These are phyloP conservation scores for Boletus albobrunnescens DNA, from an alignment of 1,284 basidiomycete genomes.

Conservation along the genomic window DNA sequence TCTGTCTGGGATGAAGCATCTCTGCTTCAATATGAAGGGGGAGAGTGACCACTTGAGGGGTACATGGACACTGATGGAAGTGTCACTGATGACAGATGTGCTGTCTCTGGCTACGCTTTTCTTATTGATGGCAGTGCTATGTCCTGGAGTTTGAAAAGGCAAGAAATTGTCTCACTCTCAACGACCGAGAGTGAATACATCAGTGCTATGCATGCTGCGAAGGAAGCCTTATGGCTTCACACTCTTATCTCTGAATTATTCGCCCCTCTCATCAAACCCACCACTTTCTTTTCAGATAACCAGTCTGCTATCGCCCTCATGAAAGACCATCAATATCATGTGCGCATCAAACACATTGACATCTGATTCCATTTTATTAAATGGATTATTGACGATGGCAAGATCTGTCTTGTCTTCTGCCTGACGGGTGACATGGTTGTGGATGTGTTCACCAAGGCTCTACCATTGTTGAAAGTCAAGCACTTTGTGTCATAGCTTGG, in stretches of 20 bases:
- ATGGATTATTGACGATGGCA: background rate
- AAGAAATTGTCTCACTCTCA: background rate
- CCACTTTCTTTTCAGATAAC: background rate
- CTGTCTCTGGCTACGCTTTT: background rate
- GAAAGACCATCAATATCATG: background rate
- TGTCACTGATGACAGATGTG: background rate
- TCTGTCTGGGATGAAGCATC: no score
- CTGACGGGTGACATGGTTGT: background rate
- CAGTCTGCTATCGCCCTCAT: background rate
- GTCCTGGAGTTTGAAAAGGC: background rate
- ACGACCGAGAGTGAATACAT: background rate
- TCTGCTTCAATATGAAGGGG: no score
- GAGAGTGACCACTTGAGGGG: background rate
- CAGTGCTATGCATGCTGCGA: background rate
- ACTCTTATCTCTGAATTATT: background rate
- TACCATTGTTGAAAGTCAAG: background rate
- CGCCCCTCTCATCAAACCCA: background rate
- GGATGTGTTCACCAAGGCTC: background rate
- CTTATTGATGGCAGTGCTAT: background rate
- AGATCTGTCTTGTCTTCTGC: background rate
- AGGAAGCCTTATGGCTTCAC: background rate
- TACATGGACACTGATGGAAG: background rate
- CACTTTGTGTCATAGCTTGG: background rate
- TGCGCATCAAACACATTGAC: background rate
- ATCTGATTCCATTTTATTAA: background rate